Evolutionary conservation across 108 stramenopile species (phyloP), one percentile per base, ranked within the genome.

Genomic region (Skeletonema costatum): DNA sequence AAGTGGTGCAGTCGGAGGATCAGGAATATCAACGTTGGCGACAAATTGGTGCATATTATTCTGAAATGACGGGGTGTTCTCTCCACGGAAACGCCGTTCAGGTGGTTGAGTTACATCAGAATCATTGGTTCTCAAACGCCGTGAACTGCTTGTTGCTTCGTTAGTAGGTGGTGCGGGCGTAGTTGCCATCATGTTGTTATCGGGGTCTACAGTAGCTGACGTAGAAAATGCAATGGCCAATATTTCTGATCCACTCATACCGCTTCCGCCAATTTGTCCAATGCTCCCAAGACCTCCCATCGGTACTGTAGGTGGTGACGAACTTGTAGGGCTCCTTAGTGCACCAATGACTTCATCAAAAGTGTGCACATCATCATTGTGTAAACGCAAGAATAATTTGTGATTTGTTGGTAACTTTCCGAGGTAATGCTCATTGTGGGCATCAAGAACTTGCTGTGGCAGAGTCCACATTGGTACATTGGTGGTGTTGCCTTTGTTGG

Each of bases 351-450:
- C 97, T 66, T 98, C 93, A 16, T 98, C 94, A 75, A 91, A 97
- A 2, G 97, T 97, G 75, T 99, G 98, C 11, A 98, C 96, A 76
- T 99, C 98, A 78, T 99, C 98, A 80, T 99, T 98, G 86, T 97
- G 96, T 50, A 99, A 71, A 13, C 95, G 75, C 74, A 98, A 64
- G 21, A 87, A 81, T 30, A 97, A 59, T 7, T 60, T 66, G 65
- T 74, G 90, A 30, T 74, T 82, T 29, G 68, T 51, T 29, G 93
- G 95, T 16, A 76, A 68, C 32, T 76, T 71, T 13, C 19, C 32
- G 9, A 51, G 17, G 33, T 82, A 75, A 59, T 71, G 65, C 41
- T 72, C 71, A 46, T 66, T 36, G 25, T 59, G 64, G 2, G 81
- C 66, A 73, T 76, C 70, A 14, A 82, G 66, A 21, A 82, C 75